Evolutionary conservation across 140 eudicot species (phyloP).

Genomic region (Senecio squalidus): DNA sequence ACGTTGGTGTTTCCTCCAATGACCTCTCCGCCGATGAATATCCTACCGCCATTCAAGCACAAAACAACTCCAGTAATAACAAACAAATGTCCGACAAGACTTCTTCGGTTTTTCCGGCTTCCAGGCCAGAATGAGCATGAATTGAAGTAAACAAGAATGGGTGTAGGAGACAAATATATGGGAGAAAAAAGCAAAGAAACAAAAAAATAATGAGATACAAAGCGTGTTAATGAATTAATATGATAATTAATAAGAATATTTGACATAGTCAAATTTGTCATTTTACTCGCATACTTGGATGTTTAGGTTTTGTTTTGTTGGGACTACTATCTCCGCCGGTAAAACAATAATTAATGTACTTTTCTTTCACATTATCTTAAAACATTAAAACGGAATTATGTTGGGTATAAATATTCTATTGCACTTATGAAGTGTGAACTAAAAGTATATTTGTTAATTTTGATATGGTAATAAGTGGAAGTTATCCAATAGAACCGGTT

Average conservation of each 20-base stretch:
- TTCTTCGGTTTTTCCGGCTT: constrained; percentile 12
- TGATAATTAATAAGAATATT: background rate
- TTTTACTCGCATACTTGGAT: constrained; percentile 9
- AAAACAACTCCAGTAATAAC: background rate
- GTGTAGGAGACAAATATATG: constrained; percentile 16
- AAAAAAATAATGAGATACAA: constrained; percentile 11
- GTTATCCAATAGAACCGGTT: too few relatives aligned
- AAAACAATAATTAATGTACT: too few relatives aligned
- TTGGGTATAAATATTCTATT: too few relatives aligned
- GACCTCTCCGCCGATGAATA: constrained; percentile 43
- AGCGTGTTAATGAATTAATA: constrained; percentile 21
- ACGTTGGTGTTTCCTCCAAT: constrained; percentile 66
- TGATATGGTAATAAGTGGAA: too few relatives aligned
- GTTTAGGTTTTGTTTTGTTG: constrained; percentile 14
- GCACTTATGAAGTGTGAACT: too few relatives aligned
- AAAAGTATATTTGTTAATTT: too few relatives aligned
- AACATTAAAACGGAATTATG: too few relatives aligned
- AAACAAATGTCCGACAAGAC: background rate
- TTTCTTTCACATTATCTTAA: too few relatives aligned
- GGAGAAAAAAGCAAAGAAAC: constrained; percentile 24
- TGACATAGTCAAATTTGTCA: constrained; percentile 18
- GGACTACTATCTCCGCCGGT: constrained; percentile 2
- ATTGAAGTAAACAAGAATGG: background rate
- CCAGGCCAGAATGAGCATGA: constrained; percentile 9
- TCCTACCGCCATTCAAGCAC: constrained; percentile 47